These are phyloP conservation scores for Colletotrichum sublineola DNA, from an alignment of 2,329 filamentous ascomycete species.

Conservation along the genomic window DNA sequence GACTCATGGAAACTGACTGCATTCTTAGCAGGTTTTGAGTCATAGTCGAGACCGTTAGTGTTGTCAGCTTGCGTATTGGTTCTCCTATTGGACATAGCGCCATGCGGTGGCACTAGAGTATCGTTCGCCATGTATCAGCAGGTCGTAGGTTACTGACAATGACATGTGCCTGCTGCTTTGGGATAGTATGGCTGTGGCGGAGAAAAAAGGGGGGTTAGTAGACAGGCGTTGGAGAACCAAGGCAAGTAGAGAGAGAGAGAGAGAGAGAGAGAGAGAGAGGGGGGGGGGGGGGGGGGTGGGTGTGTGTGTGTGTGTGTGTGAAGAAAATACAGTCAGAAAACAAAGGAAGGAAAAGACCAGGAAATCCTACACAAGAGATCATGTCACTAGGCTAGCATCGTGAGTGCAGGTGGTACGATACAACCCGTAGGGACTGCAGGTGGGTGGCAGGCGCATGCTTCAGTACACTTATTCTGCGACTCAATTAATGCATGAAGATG, in stretches of 20 bases:
- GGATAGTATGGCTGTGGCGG: conserved; percentile 15
- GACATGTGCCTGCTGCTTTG: conserved; percentile 35
- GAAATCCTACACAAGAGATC: conserved; percentile 25
- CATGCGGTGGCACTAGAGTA: conserved; percentile 11
- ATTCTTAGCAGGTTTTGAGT: conserved; percentile 34
- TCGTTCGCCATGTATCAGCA: conserved; percentile 33
- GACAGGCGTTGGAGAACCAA: conserved; percentile 29
- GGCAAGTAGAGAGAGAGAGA: conserved; percentile 5
- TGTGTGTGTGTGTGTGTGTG: not conserved
- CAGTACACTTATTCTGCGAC: conserved; percentile 27
- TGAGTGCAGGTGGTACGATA: conserved; percentile 35
- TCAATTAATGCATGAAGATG: conserved; percentile 42
- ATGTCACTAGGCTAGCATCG: conserved; percentile 32
- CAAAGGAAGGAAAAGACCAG: conserved; percentile 10
- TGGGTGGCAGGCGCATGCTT: conserved; percentile 32
- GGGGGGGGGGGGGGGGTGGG: too few species aligned
- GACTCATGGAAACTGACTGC: conserved; percentile 52
- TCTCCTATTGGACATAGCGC: conserved; percentile 28
- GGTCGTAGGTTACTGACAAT: conserved; percentile 4
- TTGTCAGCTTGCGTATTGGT: conserved; percentile 17
- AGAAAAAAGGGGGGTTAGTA: not conserved
- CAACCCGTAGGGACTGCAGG: conserved; percentile 21
- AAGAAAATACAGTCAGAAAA: conserved; percentile 21
- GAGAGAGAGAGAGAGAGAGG: not conserved
- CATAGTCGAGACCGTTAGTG: conserved; percentile 32